These are phyloP conservation scores for Rhodotorula babjevae DNA, from an alignment of 768 basidiomycete genomes.

Conservation along the genomic window DNA sequence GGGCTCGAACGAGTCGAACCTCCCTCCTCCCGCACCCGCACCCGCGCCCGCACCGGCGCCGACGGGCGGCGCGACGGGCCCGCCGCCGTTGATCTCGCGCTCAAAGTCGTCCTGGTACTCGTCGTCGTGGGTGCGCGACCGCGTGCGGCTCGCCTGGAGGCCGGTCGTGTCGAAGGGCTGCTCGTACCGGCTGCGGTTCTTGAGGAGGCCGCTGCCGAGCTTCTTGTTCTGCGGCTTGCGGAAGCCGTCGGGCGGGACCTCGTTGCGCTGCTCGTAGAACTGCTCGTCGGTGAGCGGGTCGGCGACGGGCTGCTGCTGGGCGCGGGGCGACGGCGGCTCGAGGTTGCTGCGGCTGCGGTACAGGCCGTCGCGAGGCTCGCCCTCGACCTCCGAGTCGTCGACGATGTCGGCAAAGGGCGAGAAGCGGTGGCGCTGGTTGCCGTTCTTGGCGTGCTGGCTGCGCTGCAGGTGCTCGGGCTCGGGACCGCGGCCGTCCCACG, in stretches of 20 bases:
- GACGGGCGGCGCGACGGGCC: not conserved
- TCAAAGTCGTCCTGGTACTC: constrained; percentile 38
- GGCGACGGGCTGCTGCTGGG: not conserved
- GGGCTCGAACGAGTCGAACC: constrained; percentile 32
- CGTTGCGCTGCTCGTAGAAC: constrained; percentile 8
- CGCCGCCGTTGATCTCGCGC: constrained; percentile 31
- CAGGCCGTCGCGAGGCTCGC: constrained; percentile 12
- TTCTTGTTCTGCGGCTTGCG: constrained; percentile 25
- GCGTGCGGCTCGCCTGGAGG: not conserved
- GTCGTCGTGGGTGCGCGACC: constrained; percentile 5
- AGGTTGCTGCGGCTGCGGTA: constrained; percentile 9
- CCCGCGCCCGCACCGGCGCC: not conserved
- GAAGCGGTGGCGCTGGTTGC: constrained; percentile 14
- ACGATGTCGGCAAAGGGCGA: constrained; percentile 35
- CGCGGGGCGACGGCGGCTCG: not conserved
- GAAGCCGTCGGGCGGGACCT: not conserved
- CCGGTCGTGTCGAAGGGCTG: constrained; percentile 17
- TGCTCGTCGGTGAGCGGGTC: constrained; percentile 35
- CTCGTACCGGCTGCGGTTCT: constrained; percentile 19
- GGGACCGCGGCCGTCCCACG: constrained; percentile 37
- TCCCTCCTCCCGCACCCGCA: not conserved
- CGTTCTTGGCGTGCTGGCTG: not conserved
- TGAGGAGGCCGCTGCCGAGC: constrained; percentile 15
- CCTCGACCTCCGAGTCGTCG: constrained; percentile 34
- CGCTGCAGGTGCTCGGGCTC: constrained; percentile 26